Evolutionary conservation across 108 stramenopile species (phyloP).

Genomic region (Fragilariopsis cylindrus): DNA sequence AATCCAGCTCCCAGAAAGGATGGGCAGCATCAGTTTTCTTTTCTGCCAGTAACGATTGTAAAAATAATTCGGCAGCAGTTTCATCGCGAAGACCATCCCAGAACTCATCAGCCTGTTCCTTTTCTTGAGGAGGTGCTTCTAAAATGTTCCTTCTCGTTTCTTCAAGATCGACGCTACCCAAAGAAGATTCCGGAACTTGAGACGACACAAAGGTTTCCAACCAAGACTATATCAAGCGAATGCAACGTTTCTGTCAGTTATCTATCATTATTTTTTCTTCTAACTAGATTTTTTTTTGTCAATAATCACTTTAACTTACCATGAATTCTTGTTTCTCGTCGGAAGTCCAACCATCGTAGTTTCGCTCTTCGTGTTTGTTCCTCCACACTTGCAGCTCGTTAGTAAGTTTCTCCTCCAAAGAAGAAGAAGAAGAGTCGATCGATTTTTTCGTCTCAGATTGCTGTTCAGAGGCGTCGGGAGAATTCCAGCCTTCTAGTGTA

Average conservation of each 20-base stretch:
- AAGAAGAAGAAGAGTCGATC: constrained; percentile 1
- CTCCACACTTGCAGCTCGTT: constrained; percentile 81
- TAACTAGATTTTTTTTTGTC: not conserved
- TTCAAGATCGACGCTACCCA: constrained; percentile 60
- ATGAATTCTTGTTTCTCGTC: constrained; percentile 58
- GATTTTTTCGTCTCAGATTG: constrained; percentile 11
- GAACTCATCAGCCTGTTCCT: constrained; percentile 61
- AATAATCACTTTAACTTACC: constrained; percentile 46
- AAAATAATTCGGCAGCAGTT: constrained; percentile 62
- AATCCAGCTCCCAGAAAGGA: constrained; percentile 60
- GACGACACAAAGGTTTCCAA: constrained; percentile 56
- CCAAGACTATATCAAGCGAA: constrained; percentile 51
- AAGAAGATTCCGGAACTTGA: constrained; percentile 50
- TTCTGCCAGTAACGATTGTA: constrained; percentile 42
- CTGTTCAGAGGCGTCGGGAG: constrained; percentile 32
- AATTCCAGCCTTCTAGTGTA: constrained; percentile 26
- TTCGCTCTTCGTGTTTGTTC: constrained; percentile 43
- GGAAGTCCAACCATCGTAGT: constrained; percentile 65
- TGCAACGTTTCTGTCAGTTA: not conserved
- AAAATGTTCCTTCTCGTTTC: constrained; percentile 74
- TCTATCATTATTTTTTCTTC: no score
- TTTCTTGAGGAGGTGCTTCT: constrained; percentile 54
- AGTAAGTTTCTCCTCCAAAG: constrained; percentile 36
- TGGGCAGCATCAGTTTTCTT: constrained; percentile 29
- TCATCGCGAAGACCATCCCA: constrained; percentile 64